A percentile compares a stretch with the other conserved stretches of the same genome.
These are phyloP conservation scores for Phytophthora brassicae DNA, from an alignment of 352 stramenopile species.

Conservation along the genomic window DNA sequence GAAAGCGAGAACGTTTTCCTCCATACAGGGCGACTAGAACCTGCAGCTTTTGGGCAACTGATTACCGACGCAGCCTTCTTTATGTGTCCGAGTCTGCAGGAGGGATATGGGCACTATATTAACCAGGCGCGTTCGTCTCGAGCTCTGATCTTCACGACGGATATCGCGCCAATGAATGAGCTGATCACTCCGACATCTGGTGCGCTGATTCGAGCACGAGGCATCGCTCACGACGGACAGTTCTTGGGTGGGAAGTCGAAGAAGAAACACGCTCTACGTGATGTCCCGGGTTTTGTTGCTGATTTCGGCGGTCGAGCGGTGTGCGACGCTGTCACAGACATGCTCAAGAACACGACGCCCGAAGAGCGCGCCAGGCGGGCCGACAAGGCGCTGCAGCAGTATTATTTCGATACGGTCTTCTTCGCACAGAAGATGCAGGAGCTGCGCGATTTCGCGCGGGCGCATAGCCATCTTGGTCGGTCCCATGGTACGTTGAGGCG, in stretches of 20 bases:
- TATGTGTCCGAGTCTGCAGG: constrained; percentile 45
- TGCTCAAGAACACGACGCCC: constrained; percentile 31
- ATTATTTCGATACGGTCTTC: constrained; percentile 61
- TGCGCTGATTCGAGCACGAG: constrained; percentile 30
- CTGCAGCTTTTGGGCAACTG: constrained; percentile 32
- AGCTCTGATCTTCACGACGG: constrained; percentile 44
- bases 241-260: constrained; percentile 36
- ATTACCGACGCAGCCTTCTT: constrained; percentile 38
- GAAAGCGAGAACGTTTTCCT: constrained; percentile 34
- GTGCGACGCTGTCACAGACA: constrained; percentile 37
- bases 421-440: constrained; percentile 56
- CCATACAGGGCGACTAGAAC: constrained; percentile 16
- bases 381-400: constrained; percentile 44
- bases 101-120: constrained; percentile 60
- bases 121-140: constrained; percentile 47
- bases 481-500: constrained; percentile 16
- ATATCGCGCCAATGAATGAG: constrained; percentile 51
- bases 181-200: constrained; percentile 37
- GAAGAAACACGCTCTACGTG: constrained; percentile 28
- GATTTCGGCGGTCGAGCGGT: constrained; percentile 31
- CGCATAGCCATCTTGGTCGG: constrained; percentile 12
- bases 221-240: constrained; percentile 23
- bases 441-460: constrained; percentile 35
- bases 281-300: constrained; percentile 42
- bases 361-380: constrained; percentile 33